phyloP scores from a whole-genome alignment of 352 stramenopile species.

The Phytophthora kernoviae region DNA sequence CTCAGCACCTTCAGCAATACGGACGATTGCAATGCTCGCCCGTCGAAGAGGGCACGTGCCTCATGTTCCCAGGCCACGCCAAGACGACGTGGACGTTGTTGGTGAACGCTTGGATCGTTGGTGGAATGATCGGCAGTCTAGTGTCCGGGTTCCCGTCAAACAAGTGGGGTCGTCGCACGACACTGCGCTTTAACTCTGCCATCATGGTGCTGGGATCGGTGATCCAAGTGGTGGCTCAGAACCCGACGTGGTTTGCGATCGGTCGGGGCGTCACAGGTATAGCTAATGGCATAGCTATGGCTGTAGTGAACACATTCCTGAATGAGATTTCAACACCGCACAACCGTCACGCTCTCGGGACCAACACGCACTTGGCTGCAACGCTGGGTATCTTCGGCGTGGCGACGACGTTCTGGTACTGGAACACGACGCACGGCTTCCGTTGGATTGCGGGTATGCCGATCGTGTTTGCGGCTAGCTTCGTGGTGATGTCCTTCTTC shows the following conservation, averaged over 20 bases:
- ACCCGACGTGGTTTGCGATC: constrained; percentile 18
- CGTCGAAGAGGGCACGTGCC: constrained; percentile 28
- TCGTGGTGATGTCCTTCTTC: constrained; percentile 21
- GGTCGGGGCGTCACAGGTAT: constrained; percentile 39
- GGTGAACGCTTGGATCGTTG: constrained; percentile 56
- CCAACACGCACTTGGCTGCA: constrained; percentile 37
- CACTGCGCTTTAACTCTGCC: constrained; percentile 16
- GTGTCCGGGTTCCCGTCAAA: constrained; percentile 29
- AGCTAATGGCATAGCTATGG: constrained; percentile 27
- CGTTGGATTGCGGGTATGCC: constrained; percentile 43
- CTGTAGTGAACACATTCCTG: constrained; percentile 27
- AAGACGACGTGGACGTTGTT: constrained; percentile 43
- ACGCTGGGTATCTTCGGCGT: constrained; percentile 38
- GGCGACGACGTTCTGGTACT: constrained; percentile 41
- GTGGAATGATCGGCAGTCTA: constrained; percentile 47
- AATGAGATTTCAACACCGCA: constrained; percentile 39
- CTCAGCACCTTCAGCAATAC: constrained; percentile 44
- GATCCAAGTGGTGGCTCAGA: constrained; percentile 23
- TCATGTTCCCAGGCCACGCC: constrained; percentile 60
- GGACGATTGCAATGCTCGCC: constrained; percentile 29
- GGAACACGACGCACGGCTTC: constrained; percentile 34
- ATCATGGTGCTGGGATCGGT: constrained; percentile 32
- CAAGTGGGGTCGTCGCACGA: constrained; percentile 39
- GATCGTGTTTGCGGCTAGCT: constrained; percentile 20
- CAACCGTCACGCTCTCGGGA: constrained; percentile 26